phyloP scores from a whole-genome alignment of 306 rosid genomes.

The Amphicarpaea edgeworthii region DNA sequence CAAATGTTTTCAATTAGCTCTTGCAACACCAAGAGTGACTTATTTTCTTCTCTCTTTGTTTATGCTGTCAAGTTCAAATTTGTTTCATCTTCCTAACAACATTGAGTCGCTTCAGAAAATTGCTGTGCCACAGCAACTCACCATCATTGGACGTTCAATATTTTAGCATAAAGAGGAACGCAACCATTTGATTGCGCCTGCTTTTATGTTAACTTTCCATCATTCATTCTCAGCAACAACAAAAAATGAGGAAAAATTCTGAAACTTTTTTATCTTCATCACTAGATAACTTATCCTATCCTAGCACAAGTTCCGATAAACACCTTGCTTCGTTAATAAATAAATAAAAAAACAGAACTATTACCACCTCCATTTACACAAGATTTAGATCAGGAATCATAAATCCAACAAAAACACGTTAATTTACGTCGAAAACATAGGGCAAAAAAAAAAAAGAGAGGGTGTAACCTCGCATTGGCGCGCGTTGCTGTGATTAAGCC shows the following conservation, averaged over 20 bases:
- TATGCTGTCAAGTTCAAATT: constrained; percentile 24
- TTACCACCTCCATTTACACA: not conserved
- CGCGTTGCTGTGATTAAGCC: constrained; percentile 99
- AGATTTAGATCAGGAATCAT: constrained; percentile 21
- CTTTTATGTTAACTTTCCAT: not conserved
- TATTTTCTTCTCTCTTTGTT: not conserved
- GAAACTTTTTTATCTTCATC: constrained; percentile 19
- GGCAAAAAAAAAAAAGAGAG: not conserved
- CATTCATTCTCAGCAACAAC: constrained; percentile 16
- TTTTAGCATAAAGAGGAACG: not conserved
- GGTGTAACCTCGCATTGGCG: constrained; percentile 96
- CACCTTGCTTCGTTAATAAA: constrained; percentile 21
- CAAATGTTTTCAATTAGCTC: constrained; percentile 27
- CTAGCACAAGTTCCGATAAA: constrained; percentile 17
- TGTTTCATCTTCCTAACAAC: not conserved
- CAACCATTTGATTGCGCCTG: not conserved
- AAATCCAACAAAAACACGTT: constrained; percentile 1
- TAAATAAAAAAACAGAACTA: constrained; percentile 24
- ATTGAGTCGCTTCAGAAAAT: not conserved
- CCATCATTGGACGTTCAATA: constrained; percentile 15
- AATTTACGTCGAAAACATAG: not conserved
- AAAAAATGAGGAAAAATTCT: not conserved
- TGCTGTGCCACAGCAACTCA: constrained; percentile 6
- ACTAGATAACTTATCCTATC: constrained; percentile 2
- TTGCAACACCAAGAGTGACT: constrained; percentile 14